Base-by-base conservation (phyloP, 768 basidiomycete genomes). In the Pulveroboletus sp. region DNA sequence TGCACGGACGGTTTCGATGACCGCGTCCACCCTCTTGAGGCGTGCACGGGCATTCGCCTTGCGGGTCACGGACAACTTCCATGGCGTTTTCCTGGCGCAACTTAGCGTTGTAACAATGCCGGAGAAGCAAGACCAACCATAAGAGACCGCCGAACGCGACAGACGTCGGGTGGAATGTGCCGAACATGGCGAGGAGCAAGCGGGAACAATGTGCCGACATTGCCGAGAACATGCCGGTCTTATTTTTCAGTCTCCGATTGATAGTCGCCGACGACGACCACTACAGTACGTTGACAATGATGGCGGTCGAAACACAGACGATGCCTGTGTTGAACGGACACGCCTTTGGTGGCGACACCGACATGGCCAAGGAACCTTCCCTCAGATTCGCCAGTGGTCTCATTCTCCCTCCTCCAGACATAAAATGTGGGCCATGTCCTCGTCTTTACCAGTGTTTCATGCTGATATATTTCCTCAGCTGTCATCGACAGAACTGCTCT, bases 401-500 rank as follows among this genome's bases (percentile, higher is more conserved):
- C 61, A 97, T 98, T 71, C 85, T 94, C 21, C 95, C 95, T 54
- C 93, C 95, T 2, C 93, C 91, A 32, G 94, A 95, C 67, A 94
- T 97, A 61, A 92, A 95, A 76, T 85, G 93, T 85, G 58, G 68
- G 73, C 29, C 6, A 40, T 19, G 16, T 29, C 36, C 27, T 48
- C 24, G 46, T 33, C 29, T 10, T 11, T 6, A 16, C 10, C 40
- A 8, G 3, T 49, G 20, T 47, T 29, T n/a, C 14, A 36, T 42
- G 29, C 50, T 58, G 42, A 62, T 33, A 21, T 12, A 17, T 35
- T 6, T 25, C 41, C 60, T 25, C 54, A 94, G 92, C 85, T 49
- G 92, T 98, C 53, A 94, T 98, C 55, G 97, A 98, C 75, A 83
- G 92, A 62, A 99, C 97, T 13, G 94, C 97, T 5, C 69, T 78